Conservation (phyloP, 176 grass and related monocot species). For the Oropetium thomaeum region DNA sequence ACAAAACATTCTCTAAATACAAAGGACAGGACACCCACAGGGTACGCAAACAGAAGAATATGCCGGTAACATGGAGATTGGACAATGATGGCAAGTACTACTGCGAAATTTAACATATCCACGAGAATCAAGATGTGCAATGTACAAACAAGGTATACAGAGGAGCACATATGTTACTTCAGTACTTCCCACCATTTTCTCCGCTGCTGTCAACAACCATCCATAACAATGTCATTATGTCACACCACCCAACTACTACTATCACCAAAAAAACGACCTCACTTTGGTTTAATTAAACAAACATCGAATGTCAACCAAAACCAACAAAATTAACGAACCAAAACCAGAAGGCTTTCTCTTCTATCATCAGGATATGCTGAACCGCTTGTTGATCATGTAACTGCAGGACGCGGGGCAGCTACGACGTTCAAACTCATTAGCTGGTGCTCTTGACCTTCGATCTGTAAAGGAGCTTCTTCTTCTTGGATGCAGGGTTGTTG, state of each 20-base stretch:
- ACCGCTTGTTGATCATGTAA: conserved; percentile 2
- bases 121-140: conserved; percentile 56
- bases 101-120: conserved; percentile 36
- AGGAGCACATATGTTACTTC: conserved; percentile 39
- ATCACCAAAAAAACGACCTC: conserved; percentile 57
- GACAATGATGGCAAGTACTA: conserved; percentile 33
- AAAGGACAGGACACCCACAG: neutral
- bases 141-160: conserved; percentile 88
- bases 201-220: conserved; percentile 37
- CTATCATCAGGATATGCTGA: conserved; percentile 25
- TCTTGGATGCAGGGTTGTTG: conserved; percentile 85
- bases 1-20: neutral
- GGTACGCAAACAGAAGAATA: neutral
- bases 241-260: conserved; percentile 33
- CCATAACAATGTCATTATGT: conserved; percentile 41
- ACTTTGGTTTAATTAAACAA: conserved; percentile 61
- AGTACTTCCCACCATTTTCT: neutral
- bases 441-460: conserved; percentile 70
- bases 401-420: neutral
- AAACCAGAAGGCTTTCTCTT: conserved; percentile 50
- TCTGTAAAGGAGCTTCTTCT: conserved; percentile 96
- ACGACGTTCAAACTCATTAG: conserved; percentile 18
- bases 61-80: conserved; percentile 35
- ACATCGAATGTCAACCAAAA: conserved; percentile 51
- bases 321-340: conserved; percentile 54